These are phyloP conservation scores for Persicaria tinctoria DNA, from an alignment of 148 eudicot species.

Conservation along the genomic window DNA sequence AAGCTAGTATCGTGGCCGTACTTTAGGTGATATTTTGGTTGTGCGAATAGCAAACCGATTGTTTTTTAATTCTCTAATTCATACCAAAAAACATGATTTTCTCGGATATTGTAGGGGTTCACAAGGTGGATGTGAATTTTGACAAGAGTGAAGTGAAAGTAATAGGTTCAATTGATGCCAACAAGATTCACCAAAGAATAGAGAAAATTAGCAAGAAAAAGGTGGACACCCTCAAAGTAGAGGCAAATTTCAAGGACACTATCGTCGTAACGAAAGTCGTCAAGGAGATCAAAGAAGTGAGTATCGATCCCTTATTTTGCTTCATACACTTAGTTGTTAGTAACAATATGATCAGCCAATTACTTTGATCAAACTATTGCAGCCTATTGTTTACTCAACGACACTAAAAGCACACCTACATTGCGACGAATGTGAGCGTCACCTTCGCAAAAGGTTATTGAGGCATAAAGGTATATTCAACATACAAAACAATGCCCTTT, in stretches of 20 bases:
- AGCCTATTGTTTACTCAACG: constrained; percentile 26
- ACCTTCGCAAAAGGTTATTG: constrained; percentile 38
- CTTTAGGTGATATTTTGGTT: no score
- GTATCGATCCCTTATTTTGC: background rate
- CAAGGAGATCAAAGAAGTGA: constrained; percentile 38
- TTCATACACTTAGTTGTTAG: background rate
- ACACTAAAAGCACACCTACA: constrained; percentile 49
- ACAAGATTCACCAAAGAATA: constrained; percentile 49
- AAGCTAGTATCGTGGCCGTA: no score
- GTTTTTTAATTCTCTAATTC: no score
- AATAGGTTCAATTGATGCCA: constrained; percentile 52
- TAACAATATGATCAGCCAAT: background rate
- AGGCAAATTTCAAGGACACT: constrained; percentile 32
- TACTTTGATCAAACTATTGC: constrained; percentile 5
- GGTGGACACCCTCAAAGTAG: constrained; percentile 42
- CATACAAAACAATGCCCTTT: background rate
- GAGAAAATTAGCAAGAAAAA: constrained; percentile 53
- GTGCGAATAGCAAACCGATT: no score
- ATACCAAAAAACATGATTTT: no score
- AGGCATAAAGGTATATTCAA: constrained; percentile 46
- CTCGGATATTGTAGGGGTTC: constrained; percentile 38
- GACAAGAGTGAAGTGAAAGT: constrained; percentile 54
- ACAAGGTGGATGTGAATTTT: constrained; percentile 37
- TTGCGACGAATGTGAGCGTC: constrained; percentile 55
- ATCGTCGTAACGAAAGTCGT: constrained; percentile 29